phyloP scores from a whole-genome alignment of 2,329 filamentous ascomycete genomes.

The Thermoascus crustaceus region DNA sequence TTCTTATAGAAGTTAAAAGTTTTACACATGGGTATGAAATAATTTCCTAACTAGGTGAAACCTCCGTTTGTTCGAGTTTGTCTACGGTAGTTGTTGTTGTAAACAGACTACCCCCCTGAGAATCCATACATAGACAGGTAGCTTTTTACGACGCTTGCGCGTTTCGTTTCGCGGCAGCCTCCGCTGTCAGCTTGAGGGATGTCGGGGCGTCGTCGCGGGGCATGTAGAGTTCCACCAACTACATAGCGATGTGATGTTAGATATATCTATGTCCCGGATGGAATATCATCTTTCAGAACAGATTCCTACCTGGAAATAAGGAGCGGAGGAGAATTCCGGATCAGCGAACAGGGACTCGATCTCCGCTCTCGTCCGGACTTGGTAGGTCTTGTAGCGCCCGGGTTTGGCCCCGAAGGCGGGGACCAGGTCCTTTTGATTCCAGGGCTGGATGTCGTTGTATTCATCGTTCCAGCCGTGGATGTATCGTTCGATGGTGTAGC shows the following conservation, averaged over 20 bases:
- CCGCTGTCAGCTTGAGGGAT: slow-evolving; percentile 60
- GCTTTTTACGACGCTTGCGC: background rate
- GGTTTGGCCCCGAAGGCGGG: slow-evolving; percentile 58
- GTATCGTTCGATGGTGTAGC: slow-evolving; percentile 81
- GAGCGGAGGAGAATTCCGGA: slow-evolving; percentile 51
- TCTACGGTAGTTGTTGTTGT: too few relatives aligned
- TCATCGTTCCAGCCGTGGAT: slow-evolving; percentile 73
- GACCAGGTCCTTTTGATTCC: slow-evolving; percentile 64
- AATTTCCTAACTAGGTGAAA: too few relatives aligned
- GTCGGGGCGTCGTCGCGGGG: slow-evolving; percentile 68
- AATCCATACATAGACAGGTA: background rate
- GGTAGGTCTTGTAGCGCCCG: slow-evolving; percentile 51
- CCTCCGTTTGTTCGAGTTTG: too few relatives aligned
- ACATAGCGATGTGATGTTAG: slow-evolving; percentile 31
- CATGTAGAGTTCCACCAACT: slow-evolving; percentile 79
- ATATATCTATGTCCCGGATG: slow-evolving; percentile 4
- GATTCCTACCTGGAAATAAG: slow-evolving; percentile 35
- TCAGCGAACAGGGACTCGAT: slow-evolving; percentile 58
- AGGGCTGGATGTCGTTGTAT: slow-evolving; percentile 74
- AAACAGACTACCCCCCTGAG: too few relatives aligned
- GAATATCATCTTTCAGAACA: background rate
- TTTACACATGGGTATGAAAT: too few relatives aligned
- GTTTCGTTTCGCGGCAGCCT: slow-evolving; percentile 63
- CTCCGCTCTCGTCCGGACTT: slow-evolving; percentile 61
- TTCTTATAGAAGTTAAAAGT: too few relatives aligned